Conservation (phyloP, 306 rosid genomes). For the Alnus rubra region DNA sequence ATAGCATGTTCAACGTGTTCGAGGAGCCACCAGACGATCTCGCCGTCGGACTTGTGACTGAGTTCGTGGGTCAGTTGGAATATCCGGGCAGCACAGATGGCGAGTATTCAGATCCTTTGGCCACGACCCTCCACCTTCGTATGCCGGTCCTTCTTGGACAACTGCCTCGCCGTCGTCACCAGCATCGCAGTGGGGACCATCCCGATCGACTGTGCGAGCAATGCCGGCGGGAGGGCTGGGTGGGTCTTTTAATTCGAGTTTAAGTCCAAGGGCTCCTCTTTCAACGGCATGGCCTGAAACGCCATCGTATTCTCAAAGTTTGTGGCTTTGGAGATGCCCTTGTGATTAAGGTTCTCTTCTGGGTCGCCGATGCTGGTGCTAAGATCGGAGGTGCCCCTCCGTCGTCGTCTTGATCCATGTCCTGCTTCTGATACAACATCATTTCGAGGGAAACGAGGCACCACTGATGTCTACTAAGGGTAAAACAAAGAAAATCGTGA, state of each 20-base stretch:
- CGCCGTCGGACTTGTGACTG: slow-evolving; percentile 53
- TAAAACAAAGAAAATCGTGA: too few relatives aligned
- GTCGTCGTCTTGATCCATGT: slow-evolving; percentile 36
- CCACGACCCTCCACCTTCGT: slow-evolving; percentile 56
- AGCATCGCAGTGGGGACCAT: slow-evolving; percentile 30
- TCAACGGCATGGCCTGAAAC: slow-evolving; percentile 24
- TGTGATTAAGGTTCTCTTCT: slow-evolving; percentile 2
- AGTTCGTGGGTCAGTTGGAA: slow-evolving; percentile 50
- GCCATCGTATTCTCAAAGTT: background rate
- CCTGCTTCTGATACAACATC: slow-evolving; percentile 33
- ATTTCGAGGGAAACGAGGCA: background rate
- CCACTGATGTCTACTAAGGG: too few relatives aligned
- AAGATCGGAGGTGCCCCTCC: slow-evolving; percentile 40
- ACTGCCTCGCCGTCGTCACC: slow-evolving; percentile 18
- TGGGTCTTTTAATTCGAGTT: slow-evolving; percentile 21
- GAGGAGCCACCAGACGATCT: slow-evolving; percentile 52
- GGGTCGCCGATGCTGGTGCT: slow-evolving; percentile 41
- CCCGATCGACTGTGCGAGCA: slow-evolving; percentile 18
- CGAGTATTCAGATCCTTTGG: slow-evolving; percentile 53
- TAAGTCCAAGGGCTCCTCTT: slow-evolving; percentile 42
- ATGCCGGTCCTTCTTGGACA: slow-evolving; percentile 55
- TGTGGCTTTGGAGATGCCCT: slow-evolving; percentile 1
- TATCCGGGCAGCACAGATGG: slow-evolving; percentile 52
- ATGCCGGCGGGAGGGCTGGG: background rate
- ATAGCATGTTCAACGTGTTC: slow-evolving; percentile 51